phyloP scores from a whole-genome alignment of 129 eudicot genomes.

The Sambucus nigra region DNA sequence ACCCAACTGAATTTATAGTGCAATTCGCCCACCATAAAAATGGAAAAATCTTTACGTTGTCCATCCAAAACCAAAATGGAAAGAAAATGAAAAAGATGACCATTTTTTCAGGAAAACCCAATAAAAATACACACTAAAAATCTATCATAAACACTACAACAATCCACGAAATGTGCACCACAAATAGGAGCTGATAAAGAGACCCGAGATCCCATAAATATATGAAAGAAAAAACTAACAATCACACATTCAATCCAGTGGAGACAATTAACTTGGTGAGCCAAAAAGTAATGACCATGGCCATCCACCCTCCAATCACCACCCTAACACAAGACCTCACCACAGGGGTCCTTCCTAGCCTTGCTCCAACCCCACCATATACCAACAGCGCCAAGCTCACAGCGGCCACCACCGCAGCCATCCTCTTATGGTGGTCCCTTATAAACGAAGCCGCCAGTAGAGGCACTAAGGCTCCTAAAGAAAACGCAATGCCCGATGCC shows the following conservation, averaged over 20 bases:
- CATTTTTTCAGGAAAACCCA: too few species aligned
- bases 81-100: background rate
- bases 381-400: constrained; percentile 23
- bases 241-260: constrained; percentile 9
- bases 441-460: constrained; percentile 23
- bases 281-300: constrained; percentile 22
- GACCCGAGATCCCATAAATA: too few species aligned
- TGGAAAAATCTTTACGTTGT: background rate
- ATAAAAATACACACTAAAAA: too few species aligned
- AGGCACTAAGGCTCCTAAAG: constrained; percentile 26
- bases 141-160: too few species aligned
- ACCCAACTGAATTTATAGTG: background rate
- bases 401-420: constrained; percentile 15
- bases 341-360: constrained; percentile 9
- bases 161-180: too few species aligned
- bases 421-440: constrained; percentile 13
- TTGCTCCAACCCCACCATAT: constrained; percentile 21
- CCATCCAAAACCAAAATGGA: background rate
- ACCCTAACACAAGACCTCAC: constrained; percentile 21
- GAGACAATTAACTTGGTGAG: constrained; percentile 18
- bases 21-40: background rate
- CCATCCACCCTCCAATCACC: constrained; percentile 25
- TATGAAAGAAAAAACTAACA: background rate
- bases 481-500: constrained; percentile 29
- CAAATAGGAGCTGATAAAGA: too few species aligned